phyloP scores from a whole-genome alignment of 805 yeast genomes.

The Myxozyma geophila region DNA sequence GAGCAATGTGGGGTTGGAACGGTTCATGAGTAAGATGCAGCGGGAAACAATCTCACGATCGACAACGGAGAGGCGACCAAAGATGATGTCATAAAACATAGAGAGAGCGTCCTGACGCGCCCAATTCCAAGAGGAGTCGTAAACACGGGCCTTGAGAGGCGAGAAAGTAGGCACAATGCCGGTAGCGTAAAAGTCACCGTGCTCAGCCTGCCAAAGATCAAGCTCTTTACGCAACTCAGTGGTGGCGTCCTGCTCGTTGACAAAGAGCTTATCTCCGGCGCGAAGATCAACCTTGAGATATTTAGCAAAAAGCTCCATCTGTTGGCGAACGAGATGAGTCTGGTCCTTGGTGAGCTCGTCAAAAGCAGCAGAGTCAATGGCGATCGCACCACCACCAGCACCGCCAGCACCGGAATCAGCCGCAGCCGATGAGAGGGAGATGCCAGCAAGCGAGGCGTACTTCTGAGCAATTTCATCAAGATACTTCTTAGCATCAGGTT shows the following conservation, averaged over 20 bases:
- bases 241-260: slow-evolving; percentile 84
- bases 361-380: slow-evolving; percentile 92
- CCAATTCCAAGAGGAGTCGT: slow-evolving; percentile 99
- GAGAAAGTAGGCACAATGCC: slow-evolving; percentile 92
- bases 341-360: slow-evolving; percentile 78
- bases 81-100: slow-evolving; percentile 93
- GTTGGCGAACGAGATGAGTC: slow-evolving; percentile 72
- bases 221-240: slow-evolving; percentile 83
- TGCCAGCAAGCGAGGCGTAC: slow-evolving; percentile 82
- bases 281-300: slow-evolving; percentile 91
- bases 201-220: slow-evolving; percentile 87
- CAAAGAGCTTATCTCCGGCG: slow-evolving; percentile 83
- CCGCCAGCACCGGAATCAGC: slow-evolving; percentile 59
- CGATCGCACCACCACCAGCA: slow-evolving; percentile 76
- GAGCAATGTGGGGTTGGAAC: slow-evolving; percentile 90
- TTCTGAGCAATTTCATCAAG: slow-evolving; percentile 81
- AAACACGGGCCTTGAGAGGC: slow-evolving; percentile 88
- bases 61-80: slow-evolving; percentile 86
- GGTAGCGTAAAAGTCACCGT: slow-evolving; percentile 90
- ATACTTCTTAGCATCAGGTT: slow-evolving; percentile 87
- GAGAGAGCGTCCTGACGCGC: slow-evolving; percentile 95
- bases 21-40: slow-evolving; percentile 96
- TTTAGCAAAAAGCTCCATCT: slow-evolving; percentile 89
- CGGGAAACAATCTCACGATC: slow-evolving; percentile 96
- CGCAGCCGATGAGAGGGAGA: slow-evolving; percentile 71